phyloP scores from a whole-genome alignment of 2,329 filamentous ascomycete genomes.

The Aspergillus ochraceoroseus region DNA sequence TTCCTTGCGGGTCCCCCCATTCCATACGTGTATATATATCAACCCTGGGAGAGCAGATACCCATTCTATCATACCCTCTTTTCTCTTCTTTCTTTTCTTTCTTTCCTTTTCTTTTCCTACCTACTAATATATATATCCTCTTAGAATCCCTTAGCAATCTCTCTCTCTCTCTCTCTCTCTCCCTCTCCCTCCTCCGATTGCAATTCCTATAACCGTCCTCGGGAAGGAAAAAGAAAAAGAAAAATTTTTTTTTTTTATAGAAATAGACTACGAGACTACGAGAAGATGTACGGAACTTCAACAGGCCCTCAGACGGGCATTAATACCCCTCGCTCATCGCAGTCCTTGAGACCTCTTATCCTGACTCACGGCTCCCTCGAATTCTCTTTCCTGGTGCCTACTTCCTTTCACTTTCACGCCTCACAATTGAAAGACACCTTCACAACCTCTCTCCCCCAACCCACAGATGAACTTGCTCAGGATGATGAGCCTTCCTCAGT shows the following conservation, averaged over 20 bases:
- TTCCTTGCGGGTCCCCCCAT: background rate
- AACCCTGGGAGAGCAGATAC: too few species aligned
- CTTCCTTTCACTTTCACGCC: conserved; percentile 91
- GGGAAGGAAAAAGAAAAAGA: too few species aligned
- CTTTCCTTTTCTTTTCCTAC: too few species aligned
- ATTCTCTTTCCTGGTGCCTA: conserved; percentile 91
- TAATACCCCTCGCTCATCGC: conserved; percentile 89
- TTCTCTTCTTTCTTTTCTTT: too few species aligned
- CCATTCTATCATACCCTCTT: too few species aligned
- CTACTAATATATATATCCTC: too few species aligned
- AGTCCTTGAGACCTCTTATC: conserved; percentile 85
- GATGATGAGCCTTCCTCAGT: conserved; percentile 99
- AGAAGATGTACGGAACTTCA: conserved; percentile 75
- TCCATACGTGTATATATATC: too few species aligned
- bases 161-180: too few species aligned
- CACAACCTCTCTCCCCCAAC: conserved; percentile 73
- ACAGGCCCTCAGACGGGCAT: conserved; percentile 91
- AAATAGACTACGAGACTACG: conserved; percentile 21
- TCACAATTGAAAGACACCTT: conserved; percentile 91
- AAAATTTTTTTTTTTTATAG: conserved; percentile 8
- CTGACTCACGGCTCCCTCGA: conserved; percentile 92
- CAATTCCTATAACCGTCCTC: too few species aligned
- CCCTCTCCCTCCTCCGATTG: too few species aligned
- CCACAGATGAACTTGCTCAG: conserved; percentile 94
- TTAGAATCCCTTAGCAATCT: too few species aligned